These are phyloP conservation scores for Amauroascus niger DNA, from an alignment of 2,329 filamentous ascomycete species.

Conservation along the genomic window DNA sequence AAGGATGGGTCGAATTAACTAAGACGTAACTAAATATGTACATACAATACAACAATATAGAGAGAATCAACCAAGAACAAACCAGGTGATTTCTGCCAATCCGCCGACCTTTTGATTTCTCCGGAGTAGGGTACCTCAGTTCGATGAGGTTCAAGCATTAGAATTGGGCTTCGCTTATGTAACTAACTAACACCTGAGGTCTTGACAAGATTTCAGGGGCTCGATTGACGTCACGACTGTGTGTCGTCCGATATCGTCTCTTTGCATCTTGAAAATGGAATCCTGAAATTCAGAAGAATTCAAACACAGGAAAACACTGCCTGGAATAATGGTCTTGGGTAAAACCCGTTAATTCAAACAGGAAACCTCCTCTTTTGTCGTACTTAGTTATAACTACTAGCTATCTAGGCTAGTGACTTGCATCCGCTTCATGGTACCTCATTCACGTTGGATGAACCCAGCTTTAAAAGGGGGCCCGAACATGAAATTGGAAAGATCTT, in stretches of 20 bases:
- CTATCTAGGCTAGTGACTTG: background rate
- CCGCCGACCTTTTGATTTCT: too few relatives aligned
- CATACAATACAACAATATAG: background rate
- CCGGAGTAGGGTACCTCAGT: too few relatives aligned
- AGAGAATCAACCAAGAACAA: background rate
- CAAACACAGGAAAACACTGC: background rate
- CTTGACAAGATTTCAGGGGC: background rate
- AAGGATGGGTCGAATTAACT: background rate
- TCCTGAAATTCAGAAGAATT: too few relatives aligned
- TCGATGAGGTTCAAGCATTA: too few relatives aligned
- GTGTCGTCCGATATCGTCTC: background rate
- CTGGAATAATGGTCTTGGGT: background rate
- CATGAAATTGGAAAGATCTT: background rate
- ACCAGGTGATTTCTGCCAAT: too few relatives aligned
- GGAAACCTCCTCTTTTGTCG: too few relatives aligned
- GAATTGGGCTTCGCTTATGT: too few relatives aligned
- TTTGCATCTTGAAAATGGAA: background rate
- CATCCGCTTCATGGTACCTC: background rate
- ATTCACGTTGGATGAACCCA: background rate
- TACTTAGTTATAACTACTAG: too few relatives aligned
- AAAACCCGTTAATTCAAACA: too few relatives aligned
- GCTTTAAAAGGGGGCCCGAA: background rate
- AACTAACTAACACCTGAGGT: too few relatives aligned
- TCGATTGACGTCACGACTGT: background rate
- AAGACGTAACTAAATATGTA: background rate